Percentiles rank a stretch among this genome's conserved stretches.
Conservation (phyloP, 2,329 filamentous ascomycete species). For the Colletotrichum sp. region DNA sequence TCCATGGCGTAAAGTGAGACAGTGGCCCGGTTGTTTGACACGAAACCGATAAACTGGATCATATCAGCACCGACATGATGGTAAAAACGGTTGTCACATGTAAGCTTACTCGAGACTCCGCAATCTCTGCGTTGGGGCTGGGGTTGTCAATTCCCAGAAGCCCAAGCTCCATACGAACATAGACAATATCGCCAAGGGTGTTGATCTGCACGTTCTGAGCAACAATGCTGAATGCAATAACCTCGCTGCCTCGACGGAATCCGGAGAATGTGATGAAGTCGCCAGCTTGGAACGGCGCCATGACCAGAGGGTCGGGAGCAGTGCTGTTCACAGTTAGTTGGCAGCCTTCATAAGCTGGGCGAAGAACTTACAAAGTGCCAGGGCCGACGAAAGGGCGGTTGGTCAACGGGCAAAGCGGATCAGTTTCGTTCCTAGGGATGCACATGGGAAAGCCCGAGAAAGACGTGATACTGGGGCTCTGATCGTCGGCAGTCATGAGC, state of each 20-base stretch:
- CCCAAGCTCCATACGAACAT: slow-evolving; percentile 38
- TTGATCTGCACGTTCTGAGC: slow-evolving; percentile 41
- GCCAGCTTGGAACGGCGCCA: slow-evolving; percentile 39
- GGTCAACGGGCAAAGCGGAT: slow-evolving; percentile 37
- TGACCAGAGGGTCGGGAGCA: slow-evolving; percentile 37
- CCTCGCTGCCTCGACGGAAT: slow-evolving; percentile 32
- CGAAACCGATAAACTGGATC: slow-evolving; percentile 35
- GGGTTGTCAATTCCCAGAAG: slow-evolving; percentile 39
- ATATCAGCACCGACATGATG: neutral
- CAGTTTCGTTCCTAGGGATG: slow-evolving; percentile 44
- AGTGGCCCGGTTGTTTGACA: slow-evolving; percentile 36
- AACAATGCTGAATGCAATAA: slow-evolving; percentile 40
- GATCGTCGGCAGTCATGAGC: slow-evolving; percentile 51
- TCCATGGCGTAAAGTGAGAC: slow-evolving; percentile 40
- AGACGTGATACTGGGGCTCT: slow-evolving; percentile 49
- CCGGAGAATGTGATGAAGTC: slow-evolving; percentile 41
- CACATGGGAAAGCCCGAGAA: slow-evolving; percentile 59
- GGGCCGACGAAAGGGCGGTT: slow-evolving; percentile 38
- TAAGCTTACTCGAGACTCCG: slow-evolving; percentile 36
- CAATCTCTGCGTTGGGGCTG: slow-evolving; percentile 37
- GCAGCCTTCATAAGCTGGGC: rapidly evolving
- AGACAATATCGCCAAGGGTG: slow-evolving; percentile 35
- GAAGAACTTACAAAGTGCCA: slow-evolving; percentile 34
- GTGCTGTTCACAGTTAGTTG: slow-evolving; percentile 24
- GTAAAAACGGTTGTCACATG: neutral